These are phyloP conservation scores for Boechera retrofracta DNA, from an alignment of 345 rosid species.

Conservation along the genomic window DNA sequence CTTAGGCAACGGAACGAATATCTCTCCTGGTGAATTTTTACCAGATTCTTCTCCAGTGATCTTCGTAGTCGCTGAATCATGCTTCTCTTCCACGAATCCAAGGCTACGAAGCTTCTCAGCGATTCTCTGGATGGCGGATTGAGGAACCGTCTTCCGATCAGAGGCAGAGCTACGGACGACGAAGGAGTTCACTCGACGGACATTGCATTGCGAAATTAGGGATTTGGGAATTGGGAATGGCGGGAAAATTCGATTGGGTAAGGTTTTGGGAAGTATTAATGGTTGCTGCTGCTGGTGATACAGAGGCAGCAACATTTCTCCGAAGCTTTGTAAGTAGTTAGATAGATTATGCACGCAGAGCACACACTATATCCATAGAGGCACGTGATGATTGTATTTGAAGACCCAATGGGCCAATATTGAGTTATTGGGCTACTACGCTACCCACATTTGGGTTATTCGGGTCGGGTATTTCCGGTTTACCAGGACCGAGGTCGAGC, in stretches of 20 bases:
- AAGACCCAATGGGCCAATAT: constrained; percentile 14
- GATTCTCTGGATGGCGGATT: constrained; percentile 80
- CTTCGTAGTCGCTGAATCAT: neutral
- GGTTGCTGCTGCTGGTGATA: constrained; percentile 23
- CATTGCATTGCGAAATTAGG: constrained; percentile 34
- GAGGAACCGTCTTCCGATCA: constrained; percentile 54
- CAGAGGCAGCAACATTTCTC: constrained; percentile 57
- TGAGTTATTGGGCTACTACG: neutral
- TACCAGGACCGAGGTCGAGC: constrained; percentile 16
- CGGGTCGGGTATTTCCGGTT: constrained; percentile 30
- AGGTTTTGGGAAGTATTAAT: constrained; percentile 43
- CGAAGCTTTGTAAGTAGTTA: too few relatives aligned
- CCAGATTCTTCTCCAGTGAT: constrained; percentile 5
- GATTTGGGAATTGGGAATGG: constrained; percentile 35
- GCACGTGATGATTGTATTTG: constrained; percentile 8
- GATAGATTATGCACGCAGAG: neutral
- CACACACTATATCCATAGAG: constrained; percentile 7
- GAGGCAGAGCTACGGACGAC: constrained; percentile 45
- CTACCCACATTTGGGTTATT: neutral
- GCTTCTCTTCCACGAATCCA: constrained; percentile 60
- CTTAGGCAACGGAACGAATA: constrained; percentile 73
- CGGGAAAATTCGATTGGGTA: constrained; percentile 39
- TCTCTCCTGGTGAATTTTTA: constrained; percentile 61
- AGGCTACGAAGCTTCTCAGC: constrained; percentile 96
- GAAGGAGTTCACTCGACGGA: constrained; percentile 39